These are phyloP conservation scores for Drechslerella stenobrocha DNA, from an alignment of 2,329 filamentous ascomycete species.

Conservation along the genomic window DNA sequence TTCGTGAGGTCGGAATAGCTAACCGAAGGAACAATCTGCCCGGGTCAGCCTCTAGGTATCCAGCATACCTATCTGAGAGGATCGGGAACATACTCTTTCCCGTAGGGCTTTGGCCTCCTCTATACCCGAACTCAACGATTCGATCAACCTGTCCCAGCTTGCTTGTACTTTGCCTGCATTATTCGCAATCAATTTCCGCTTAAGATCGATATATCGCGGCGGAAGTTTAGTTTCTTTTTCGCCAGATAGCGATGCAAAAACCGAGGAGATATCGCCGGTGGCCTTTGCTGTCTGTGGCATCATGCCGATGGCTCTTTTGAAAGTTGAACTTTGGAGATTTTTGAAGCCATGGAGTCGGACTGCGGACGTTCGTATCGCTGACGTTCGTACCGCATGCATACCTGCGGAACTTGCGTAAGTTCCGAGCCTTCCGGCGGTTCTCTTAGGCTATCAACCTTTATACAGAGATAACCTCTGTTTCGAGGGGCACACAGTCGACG, in stretches of 20 bases:
- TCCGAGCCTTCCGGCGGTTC: too few relatives aligned
- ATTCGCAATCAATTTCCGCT: slow-evolving; percentile 61
- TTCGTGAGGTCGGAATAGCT: slow-evolving; percentile 60
- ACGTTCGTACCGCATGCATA: slow-evolving; percentile 24
- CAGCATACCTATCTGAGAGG: not conserved
- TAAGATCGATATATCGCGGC: slow-evolving; percentile 63
- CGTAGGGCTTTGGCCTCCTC: slow-evolving; percentile 59
- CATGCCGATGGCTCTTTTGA: slow-evolving; percentile 26
- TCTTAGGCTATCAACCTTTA: too few relatives aligned
- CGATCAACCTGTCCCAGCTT: slow-evolving; percentile 61
- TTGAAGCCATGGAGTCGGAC: slow-evolving; percentile 1
- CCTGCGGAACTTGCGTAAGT: too few relatives aligned
- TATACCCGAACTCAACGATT: slow-evolving; percentile 59
- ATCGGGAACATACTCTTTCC: slow-evolving; percentile 56
- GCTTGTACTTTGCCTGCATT: slow-evolving; percentile 59
- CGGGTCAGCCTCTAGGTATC: slow-evolving; percentile 7
- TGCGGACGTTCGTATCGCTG: slow-evolving; percentile 4
- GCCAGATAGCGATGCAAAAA: slow-evolving; percentile 65
- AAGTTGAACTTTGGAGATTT: not conserved
- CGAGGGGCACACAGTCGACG: too few relatives aligned
- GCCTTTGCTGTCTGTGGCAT: slow-evolving; percentile 56
- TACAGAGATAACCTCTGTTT: too few relatives aligned
- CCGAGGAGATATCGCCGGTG: slow-evolving; percentile 66
- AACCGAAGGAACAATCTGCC: slow-evolving; percentile 61
- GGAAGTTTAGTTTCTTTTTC: slow-evolving; percentile 59